Percentiles rank a stretch among this genome's conserved stretches.
Conservation (phyloP, 495 filamentous ascomycete species). For the Lasiosphaeria ovina region DNA sequence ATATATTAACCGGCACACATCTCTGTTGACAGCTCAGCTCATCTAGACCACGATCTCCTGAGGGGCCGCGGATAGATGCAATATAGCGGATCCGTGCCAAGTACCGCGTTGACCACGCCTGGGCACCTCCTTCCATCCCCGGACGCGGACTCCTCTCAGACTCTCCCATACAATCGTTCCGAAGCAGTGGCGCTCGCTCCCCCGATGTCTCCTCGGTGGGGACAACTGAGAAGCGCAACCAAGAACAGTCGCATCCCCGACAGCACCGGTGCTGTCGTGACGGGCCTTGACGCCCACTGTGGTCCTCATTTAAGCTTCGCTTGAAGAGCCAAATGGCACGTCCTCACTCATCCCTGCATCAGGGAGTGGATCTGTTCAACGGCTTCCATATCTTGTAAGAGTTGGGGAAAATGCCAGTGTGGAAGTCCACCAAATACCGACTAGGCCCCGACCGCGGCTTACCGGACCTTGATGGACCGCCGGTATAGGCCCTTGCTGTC, state of each 20-base stretch:
- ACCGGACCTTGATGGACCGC: background rate
- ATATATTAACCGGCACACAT: slow-evolving; percentile 30
- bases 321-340: background rate
- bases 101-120: slow-evolving; percentile 4
- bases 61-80: background rate
- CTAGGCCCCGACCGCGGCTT: background rate
- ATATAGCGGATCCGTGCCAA: slow-evolving; percentile 2
- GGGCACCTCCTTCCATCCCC: background rate
- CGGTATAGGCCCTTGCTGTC: background rate
- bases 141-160: background rate
- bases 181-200: background rate
- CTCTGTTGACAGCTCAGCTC: background rate
- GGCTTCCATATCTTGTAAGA: background rate
- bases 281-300: background rate
- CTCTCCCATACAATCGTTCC: background rate
- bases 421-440: background rate
- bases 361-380: background rate
- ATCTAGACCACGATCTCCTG: slow-evolving; percentile 19
- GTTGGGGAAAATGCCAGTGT: background rate
- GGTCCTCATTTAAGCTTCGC: background rate
- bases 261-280: background rate
- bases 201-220: background rate
- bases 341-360: background rate
- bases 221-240: background rate
- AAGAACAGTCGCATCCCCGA: background rate